Percentiles rank a stretch among this genome's conserved stretches.
Evolutionary conservation across 192 early-diverging fungal genomes (phyloP).

Genomic region (Backusella tarrabulga): DNA sequence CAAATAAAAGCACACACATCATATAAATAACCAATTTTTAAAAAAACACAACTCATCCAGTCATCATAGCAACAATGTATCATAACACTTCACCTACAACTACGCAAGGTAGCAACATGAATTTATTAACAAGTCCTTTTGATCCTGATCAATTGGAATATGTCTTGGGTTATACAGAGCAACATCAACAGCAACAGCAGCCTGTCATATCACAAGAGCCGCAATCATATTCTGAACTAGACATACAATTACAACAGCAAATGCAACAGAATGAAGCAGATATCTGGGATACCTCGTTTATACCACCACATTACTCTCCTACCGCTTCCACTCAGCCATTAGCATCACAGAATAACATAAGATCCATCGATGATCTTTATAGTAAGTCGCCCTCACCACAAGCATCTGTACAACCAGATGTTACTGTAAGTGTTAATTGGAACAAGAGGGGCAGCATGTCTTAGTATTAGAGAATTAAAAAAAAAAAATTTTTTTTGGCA

Average conservation of each 20-base stretch:
- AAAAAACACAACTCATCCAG: neutral
- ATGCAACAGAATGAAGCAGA: neutral
- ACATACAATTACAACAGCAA: neutral
- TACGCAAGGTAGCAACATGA: neutral
- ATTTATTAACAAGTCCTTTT: slow-evolving; percentile 10
- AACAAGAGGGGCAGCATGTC: too few species aligned
- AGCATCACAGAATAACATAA: neutral
- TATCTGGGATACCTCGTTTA: neutral
- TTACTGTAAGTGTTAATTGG: neutral
- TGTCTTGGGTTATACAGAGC: neutral
- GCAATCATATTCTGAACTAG: neutral
- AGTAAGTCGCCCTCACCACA: neutral
- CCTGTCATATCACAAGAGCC: neutral
- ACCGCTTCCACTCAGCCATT: neutral
- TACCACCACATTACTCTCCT: neutral
- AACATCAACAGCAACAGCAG: neutral
- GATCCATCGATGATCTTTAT: neutral
- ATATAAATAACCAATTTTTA: neutral
- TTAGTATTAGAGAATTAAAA: too few species aligned
- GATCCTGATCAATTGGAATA: neutral
- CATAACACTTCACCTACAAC: neutral
- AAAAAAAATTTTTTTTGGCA: neutral
- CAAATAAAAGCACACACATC: neutral
- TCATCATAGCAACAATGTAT: neutral
- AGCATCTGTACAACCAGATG: neutral